These are phyloP conservation scores for Rhodotorula sp. DNA, from an alignment of 1,284 basidiomycete species.

Conservation along the genomic window DNA sequence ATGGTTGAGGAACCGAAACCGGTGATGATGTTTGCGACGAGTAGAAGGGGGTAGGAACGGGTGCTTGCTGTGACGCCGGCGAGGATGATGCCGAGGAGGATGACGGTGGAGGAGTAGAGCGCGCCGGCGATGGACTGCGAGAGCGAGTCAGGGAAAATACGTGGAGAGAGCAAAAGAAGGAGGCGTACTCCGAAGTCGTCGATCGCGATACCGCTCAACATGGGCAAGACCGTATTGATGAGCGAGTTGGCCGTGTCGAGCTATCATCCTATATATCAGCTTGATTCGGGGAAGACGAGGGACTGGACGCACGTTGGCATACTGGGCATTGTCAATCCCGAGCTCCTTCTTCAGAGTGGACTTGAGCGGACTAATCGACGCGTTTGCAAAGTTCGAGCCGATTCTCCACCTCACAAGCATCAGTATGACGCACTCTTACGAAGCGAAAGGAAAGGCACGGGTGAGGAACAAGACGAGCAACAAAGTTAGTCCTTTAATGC, in stretches of 20 bases:
- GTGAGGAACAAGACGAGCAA: too few relatives aligned
- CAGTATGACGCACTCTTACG: too few relatives aligned
- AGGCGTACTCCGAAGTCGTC: conserved; percentile 48
- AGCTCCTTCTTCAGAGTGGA: conserved; percentile 30
- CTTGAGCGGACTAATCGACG: conserved; percentile 29
- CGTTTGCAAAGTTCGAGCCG: conserved; percentile 15
- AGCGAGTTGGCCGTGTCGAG: conserved; percentile 36
- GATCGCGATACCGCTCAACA: conserved; percentile 52
- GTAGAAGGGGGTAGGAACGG: conserved; percentile 32
- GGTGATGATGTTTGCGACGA: conserved; percentile 22
- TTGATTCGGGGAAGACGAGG: background rate
- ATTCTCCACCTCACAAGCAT: background rate
- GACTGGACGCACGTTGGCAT: conserved; percentile 9
- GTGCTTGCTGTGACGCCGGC: conserved; percentile 39
- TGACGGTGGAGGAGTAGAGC: conserved; percentile 45
- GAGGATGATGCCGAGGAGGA: conserved; percentile 48
- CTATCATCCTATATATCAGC: background rate
- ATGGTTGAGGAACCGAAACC: conserved; percentile 45
- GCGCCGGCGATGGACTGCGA: background rate
- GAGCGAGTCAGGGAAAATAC: too few relatives aligned
- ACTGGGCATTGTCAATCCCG: conserved; percentile 32
- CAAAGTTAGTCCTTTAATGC: too few relatives aligned
- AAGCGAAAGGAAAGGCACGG: too few relatives aligned
- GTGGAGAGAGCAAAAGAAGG: too few relatives aligned
- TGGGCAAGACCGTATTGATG: conserved; percentile 47